Conservation (phyloP, 2,329 filamentous ascomycete genomes). For the Aspergillus jensenii region DNA sequence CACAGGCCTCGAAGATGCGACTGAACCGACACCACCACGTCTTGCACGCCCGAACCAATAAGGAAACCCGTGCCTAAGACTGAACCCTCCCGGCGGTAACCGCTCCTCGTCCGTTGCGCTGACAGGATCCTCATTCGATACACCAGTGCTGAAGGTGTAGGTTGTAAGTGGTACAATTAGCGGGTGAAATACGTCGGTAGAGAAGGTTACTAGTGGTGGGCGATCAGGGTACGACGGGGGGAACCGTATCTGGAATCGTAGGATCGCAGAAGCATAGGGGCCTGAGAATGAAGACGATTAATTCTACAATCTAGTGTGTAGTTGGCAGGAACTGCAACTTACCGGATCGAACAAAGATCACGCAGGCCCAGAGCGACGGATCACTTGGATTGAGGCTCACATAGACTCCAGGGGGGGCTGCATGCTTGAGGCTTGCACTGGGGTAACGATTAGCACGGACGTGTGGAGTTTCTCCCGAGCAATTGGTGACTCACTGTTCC, state of each 20-base stretch:
- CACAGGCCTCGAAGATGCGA: conserved; percentile 41
- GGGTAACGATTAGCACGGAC: neutral
- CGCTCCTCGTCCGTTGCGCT: conserved; percentile 81
- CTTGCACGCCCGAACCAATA: conserved; percentile 74
- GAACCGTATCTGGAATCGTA: conserved; percentile 89
- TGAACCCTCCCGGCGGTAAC: conserved; percentile 85
- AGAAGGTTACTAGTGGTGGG: conserved; percentile 83
- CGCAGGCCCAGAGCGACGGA: conserved; percentile 81
- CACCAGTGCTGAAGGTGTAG: conserved; percentile 83
- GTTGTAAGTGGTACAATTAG: conserved; percentile 91
- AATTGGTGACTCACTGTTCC: conserved; percentile 66
- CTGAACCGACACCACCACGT: conserved; percentile 40
- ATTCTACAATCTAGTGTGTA: neutral
- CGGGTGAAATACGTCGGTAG: conserved; percentile 92
- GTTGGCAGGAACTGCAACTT: conserved; percentile 16
- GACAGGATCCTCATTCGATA: conserved; percentile 72
- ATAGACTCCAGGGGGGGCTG: conserved; percentile 83
- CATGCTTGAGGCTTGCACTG: conserved; percentile 77
- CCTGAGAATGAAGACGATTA: conserved; percentile 51
- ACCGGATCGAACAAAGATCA: conserved; percentile 90
- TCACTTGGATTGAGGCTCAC: conserved; percentile 80
- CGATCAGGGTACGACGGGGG: conserved; percentile 74
- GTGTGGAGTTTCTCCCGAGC: neutral
- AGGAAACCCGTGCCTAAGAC: conserved; percentile 85
- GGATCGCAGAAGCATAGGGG: conserved; percentile 81